These are phyloP conservation scores for Tephrocybe sp. DNA, from an alignment of 768 basidiomycete species.

Conservation along the genomic window DNA sequence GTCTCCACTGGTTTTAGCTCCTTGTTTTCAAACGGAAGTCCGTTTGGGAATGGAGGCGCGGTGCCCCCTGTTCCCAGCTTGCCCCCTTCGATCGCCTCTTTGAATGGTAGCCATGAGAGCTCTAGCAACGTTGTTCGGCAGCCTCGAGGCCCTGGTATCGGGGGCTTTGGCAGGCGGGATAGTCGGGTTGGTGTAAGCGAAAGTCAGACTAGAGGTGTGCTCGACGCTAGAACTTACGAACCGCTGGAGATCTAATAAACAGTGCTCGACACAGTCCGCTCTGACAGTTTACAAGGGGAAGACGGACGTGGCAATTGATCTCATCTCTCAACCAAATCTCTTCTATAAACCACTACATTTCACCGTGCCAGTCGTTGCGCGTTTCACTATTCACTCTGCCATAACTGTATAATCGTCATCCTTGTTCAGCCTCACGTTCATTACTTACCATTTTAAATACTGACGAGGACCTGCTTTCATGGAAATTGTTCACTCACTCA, in stretches of 20 bases:
- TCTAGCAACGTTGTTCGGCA: constrained; percentile 72
- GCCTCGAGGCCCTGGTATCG: constrained; percentile 78
- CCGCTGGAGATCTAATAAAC: constrained; percentile 75
- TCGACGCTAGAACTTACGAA: constrained; percentile 86
- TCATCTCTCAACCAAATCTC: constrained; percentile 15
- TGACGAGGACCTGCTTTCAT: constrained; percentile 28
- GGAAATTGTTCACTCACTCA: constrained; percentile 33
- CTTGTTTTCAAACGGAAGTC: constrained; percentile 61
- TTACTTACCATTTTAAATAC: constrained; percentile 27
- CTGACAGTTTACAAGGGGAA: constrained; percentile 46
- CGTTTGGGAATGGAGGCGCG: constrained; percentile 38
- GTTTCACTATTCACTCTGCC: constrained; percentile 13
- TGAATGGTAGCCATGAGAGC: constrained; percentile 47
- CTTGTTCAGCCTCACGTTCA: constrained; percentile 31
- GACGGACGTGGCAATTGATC: constrained; percentile 41
- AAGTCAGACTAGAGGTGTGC: constrained; percentile 59
- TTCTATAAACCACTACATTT: constrained; percentile 17
- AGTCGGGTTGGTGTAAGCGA: constrained; percentile 51
- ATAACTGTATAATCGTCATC: constrained; percentile 30
- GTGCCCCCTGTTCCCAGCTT: constrained; percentile 82
- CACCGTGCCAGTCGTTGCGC: constrained; percentile 16
- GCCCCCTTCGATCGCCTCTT: constrained; percentile 53
- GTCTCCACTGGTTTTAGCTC: constrained; percentile 69
- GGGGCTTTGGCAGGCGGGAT: constrained; percentile 74
- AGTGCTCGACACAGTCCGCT: constrained; percentile 34